Conservation (phyloP, 495 filamentous ascomycete species). For the Daldinia childiae region DNA sequence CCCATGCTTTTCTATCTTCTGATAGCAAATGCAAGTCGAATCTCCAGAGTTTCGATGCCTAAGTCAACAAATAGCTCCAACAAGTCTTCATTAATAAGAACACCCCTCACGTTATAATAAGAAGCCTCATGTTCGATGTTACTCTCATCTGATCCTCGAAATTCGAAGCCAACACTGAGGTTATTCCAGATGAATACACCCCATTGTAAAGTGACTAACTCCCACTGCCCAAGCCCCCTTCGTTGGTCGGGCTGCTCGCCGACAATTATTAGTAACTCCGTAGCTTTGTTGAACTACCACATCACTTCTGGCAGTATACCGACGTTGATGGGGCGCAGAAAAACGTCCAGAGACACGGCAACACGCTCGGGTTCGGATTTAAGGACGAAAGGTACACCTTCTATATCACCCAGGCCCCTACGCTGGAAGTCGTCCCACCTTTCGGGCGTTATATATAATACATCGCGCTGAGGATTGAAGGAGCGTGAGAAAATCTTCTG, state of each 20-base stretch:
- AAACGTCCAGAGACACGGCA: background rate
- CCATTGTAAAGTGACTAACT: background rate
- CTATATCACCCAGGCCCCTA: background rate
- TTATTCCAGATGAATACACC: background rate
- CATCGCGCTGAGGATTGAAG: slow-evolving; percentile 1
- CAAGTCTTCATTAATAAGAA: no score
- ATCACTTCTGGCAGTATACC: background rate
- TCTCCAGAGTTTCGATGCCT: no score
- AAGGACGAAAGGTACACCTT: background rate
- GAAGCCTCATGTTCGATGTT: no score
- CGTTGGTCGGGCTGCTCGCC: background rate
- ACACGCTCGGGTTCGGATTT: background rate
- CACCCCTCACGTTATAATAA: no score
- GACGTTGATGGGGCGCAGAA: background rate
- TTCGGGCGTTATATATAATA: background rate
- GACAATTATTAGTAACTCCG: background rate
- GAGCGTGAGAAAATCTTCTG: background rate
- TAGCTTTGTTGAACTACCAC: background rate
- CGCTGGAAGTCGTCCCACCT: background rate
- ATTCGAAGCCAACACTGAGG: no score
- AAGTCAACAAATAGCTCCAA: no score
- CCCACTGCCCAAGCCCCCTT: background rate
- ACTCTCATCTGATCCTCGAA: no score
- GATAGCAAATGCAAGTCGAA: no score
- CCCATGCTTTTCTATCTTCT: no score